Conservation (phyloP, 1,284 basidiomycete genomes). For the Ceratobasidium sp. region DNA sequence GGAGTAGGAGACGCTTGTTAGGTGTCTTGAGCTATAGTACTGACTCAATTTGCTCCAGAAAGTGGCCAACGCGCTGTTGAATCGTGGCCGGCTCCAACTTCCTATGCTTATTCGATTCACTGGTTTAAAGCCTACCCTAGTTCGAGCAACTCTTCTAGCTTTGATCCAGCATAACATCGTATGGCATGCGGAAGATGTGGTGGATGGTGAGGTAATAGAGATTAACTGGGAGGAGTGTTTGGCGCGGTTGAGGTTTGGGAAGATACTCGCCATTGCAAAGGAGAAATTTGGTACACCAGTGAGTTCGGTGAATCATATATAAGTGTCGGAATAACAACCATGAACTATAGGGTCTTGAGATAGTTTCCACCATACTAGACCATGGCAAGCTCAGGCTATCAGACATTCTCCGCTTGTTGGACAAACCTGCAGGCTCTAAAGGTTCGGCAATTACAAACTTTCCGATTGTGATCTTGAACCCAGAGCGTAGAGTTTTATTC, state of each 20-base stretch:
- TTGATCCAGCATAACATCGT: slow-evolving; percentile 94
- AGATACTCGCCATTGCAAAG: slow-evolving; percentile 81
- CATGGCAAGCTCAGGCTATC: slow-evolving; percentile 88
- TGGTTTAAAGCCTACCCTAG: slow-evolving; percentile 69
- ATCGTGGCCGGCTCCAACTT: slow-evolving; percentile 85
- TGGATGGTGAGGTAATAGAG: slow-evolving; percentile 84
- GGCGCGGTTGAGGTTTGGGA: slow-evolving; percentile 81
- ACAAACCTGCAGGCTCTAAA: slow-evolving; percentile 67
- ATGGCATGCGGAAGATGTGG: slow-evolving; percentile 82
- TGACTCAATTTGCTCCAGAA: slow-evolving; percentile 64
- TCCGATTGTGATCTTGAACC: slow-evolving; percentile 2
- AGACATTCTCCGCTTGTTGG: slow-evolving; percentile 74
- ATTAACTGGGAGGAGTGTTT: slow-evolving; percentile 86
- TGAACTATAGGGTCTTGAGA: slow-evolving; percentile 72
- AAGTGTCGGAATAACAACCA: neutral
- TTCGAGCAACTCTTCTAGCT: slow-evolving; percentile 82
- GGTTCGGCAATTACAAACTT: slow-evolving; percentile 59
- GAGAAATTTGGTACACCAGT: slow-evolving; percentile 79
- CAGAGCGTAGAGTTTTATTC: slow-evolving; percentile 20
- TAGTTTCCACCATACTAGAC: slow-evolving; percentile 82
- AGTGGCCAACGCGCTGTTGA: slow-evolving; percentile 86
- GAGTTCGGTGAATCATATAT: slow-evolving; percentile 55
- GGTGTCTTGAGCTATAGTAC: slow-evolving; percentile 12
- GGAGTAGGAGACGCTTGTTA: slow-evolving; percentile 66
- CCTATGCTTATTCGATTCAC: slow-evolving; percentile 78